Evolutionary conservation across 192 early-diverging fungal species (phyloP).

Genomic region (Gaertneriomyces sp.): DNA sequence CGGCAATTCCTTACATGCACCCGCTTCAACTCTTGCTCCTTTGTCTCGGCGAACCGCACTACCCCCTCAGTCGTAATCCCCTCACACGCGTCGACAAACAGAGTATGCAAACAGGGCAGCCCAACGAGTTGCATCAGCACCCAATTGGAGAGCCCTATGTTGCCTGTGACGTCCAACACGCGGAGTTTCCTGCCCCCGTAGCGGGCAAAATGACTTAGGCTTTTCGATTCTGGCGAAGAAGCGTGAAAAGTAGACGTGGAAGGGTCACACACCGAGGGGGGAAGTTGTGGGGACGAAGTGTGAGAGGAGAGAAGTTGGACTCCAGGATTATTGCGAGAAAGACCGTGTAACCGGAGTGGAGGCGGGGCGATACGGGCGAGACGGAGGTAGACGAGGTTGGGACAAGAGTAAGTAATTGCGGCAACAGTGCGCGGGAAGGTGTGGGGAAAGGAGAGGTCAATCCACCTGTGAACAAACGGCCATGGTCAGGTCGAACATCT

Average conservation of each 20-base stretch:
- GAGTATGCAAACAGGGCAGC: conserved; percentile 37
- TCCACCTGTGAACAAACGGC: conserved; percentile 30
- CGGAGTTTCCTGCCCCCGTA: conserved; percentile 12
- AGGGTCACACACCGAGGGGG: neutral
- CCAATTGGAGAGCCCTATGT: conserved; percentile 39
- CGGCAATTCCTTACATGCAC: conserved; percentile 43
- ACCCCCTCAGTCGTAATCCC: conserved; percentile 31
- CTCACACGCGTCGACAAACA: conserved; percentile 40
- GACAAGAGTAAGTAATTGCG: conserved; percentile 30
- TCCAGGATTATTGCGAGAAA: too few relatives aligned
- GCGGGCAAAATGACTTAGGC: conserved; percentile 21
- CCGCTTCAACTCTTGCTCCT: conserved; percentile 33
- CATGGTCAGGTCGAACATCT: too few relatives aligned
- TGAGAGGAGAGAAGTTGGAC: neutral
- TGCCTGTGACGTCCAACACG: conserved; percentile 44
- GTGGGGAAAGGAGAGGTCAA: conserved; percentile 45
- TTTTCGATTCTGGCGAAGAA: conserved; percentile 39
- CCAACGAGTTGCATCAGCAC: conserved; percentile 23
- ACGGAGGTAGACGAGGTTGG: conserved; percentile 34
- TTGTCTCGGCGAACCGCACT: conserved; percentile 35
- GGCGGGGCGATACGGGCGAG: conserved; percentile 29
- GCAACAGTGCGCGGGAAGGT: conserved; percentile 38
- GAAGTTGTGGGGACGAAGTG: neutral
- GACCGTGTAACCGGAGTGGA: neutral
- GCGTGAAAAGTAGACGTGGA: conserved; percentile 20